Base-by-base conservation (phyloP, 495 filamentous ascomycete genomes). In the Hyaloscypha finlandica region DNA sequence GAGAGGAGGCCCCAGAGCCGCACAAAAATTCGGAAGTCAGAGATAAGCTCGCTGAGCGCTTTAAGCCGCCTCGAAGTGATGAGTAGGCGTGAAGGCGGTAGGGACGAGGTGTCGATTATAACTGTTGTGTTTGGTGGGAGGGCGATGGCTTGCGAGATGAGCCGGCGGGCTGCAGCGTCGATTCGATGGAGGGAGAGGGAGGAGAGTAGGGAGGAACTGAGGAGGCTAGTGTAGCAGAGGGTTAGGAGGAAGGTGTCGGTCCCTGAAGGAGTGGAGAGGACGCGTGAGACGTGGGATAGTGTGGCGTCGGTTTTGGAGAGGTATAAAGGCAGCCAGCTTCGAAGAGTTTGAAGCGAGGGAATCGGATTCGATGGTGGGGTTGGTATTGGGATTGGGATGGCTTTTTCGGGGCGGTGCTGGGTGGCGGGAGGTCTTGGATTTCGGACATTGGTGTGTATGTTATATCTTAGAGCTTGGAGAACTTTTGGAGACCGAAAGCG, bases 1-100 rank as follows among this genome's bases (percentile, higher is more conserved):
- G 85, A 83, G 19, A 97, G 73, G 14, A 97, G 80, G 0, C 88
- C 92, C 84, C 91, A 92, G 3, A 97, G 83, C 1, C 94, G 87
- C 61, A 90, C 76, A 70, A 92, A 92, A 53, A 89, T 90, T 53
- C 93, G 80, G 55, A 85, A 81, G 64, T 93, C 90, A 67, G 77
- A 81, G 32, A 91, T 80, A 59, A 90, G 72, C 11, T 69, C 66
- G 3, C 82, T 78, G 2, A 91, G 77, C 3, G 81, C 78, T 56
- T 82, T 78, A 19, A 87, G 73, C 6, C 80, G 71, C 56, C 73
- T 72, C 6, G 83, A 77, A 16, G 81, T 67, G 1, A 74, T 71
- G 0, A 71, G 39, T 0, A 68, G 51, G 6, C 81, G 76, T 12
- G 83, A 77, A 16, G 76, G 58, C 5, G 81, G 78, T 5, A 82